These are phyloP conservation scores for Balakata baccata DNA, from an alignment of 345 rosid species.

Conservation along the genomic window DNA sequence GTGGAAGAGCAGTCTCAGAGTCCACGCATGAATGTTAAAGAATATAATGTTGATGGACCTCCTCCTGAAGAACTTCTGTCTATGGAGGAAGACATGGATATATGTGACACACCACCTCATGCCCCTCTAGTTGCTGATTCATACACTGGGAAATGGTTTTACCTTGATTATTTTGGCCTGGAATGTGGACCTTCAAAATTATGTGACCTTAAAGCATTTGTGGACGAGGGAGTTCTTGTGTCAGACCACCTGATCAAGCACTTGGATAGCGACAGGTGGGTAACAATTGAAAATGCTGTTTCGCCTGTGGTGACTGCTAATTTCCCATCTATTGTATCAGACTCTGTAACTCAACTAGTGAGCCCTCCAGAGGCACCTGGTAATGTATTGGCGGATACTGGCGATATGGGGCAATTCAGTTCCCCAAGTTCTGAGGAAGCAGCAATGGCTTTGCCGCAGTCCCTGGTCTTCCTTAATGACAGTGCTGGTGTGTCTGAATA, in stretches of 20 bases:
- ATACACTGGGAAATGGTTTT: slow-evolving; percentile 81
- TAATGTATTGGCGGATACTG: slow-evolving; percentile 63
- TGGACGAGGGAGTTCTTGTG: slow-evolving; percentile 72
- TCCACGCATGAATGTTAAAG: slow-evolving; percentile 40
- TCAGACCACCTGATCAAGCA: slow-evolving; percentile 93
- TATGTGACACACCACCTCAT: slow-evolving; percentile 95
- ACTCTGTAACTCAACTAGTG: slow-evolving; percentile 64
- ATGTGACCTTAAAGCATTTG: slow-evolving; percentile 69
- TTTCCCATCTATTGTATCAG: slow-evolving; percentile 62
- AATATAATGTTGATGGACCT: slow-evolving; percentile 41
- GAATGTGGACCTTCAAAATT: slow-evolving; percentile 86
- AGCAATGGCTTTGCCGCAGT: slow-evolving; percentile 10
- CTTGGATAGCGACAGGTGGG: slow-evolving; percentile 83
- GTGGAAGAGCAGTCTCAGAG: slow-evolving; percentile 50
- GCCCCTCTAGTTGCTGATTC: slow-evolving; percentile 53
- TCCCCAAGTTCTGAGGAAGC: slow-evolving; percentile 35
- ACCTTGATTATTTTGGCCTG: slow-evolving; percentile 80
- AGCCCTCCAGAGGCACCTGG: slow-evolving; percentile 98
- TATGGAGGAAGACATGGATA: slow-evolving; percentile 99
- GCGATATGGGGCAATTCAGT: slow-evolving; percentile 42
- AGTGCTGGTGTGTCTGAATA: slow-evolving; percentile 31
- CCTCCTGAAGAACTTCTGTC: slow-evolving; percentile 73
- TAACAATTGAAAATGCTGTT: slow-evolving; percentile 92
- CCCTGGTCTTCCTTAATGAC: slow-evolving; percentile 20
- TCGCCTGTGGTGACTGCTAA: slow-evolving; percentile 61